phyloP scores from a whole-genome alignment of 2,329 filamentous ascomycete genomes.

The Neodidymelliopsis sp. region DNA sequence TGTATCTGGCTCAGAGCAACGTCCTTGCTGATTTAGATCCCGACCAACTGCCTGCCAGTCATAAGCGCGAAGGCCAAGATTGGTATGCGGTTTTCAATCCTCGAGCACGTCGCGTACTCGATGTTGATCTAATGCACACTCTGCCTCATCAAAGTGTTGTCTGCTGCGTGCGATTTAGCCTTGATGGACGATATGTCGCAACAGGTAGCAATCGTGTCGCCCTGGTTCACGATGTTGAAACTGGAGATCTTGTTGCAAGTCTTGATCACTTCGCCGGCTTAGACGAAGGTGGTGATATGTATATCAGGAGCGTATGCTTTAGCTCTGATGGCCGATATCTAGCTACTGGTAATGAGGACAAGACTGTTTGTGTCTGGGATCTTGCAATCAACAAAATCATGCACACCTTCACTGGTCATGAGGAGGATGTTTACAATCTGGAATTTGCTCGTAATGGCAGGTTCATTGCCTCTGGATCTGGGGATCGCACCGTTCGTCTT shows the following conservation, averaged over 20 bases:
- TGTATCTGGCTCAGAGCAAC: too few relatives aligned
- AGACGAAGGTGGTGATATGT: slow-evolving; percentile 88
- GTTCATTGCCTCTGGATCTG: slow-evolving; percentile 93
- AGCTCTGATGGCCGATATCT: slow-evolving; percentile 94
- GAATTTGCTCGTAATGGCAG: slow-evolving; percentile 94
- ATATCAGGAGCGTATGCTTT: slow-evolving; percentile 98
- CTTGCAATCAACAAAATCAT: slow-evolving; percentile 84
- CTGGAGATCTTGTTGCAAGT: slow-evolving; percentile 85
- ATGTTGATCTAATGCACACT: slow-evolving; percentile 93
- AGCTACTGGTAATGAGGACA: slow-evolving; percentile 96
- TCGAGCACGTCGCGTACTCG: slow-evolving; percentile 83
- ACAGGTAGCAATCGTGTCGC: slow-evolving; percentile 98
- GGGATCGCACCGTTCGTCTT: slow-evolving; percentile 90
- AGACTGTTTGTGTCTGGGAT: slow-evolving; percentile 97
- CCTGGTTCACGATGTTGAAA: slow-evolving; percentile 95
- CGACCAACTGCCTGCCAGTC: slow-evolving; percentile 81
- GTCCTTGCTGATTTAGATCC: slow-evolving; percentile 86
- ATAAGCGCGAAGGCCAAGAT: slow-evolving; percentile 88
- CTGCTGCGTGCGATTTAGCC: slow-evolving; percentile 96
- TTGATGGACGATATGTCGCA: slow-evolving; percentile 93
- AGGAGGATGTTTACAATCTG: slow-evolving; percentile 97
- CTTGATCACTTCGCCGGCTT: slow-evolving; percentile 89
- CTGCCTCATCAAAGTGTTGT: slow-evolving; percentile 95
- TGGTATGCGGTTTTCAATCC: slow-evolving; percentile 99
- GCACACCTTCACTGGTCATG: slow-evolving; percentile 93